These are phyloP conservation scores for Zasmidium citrigriseum DNA, from an alignment of 2,329 filamentous ascomycete genomes.

Conservation along the genomic window DNA sequence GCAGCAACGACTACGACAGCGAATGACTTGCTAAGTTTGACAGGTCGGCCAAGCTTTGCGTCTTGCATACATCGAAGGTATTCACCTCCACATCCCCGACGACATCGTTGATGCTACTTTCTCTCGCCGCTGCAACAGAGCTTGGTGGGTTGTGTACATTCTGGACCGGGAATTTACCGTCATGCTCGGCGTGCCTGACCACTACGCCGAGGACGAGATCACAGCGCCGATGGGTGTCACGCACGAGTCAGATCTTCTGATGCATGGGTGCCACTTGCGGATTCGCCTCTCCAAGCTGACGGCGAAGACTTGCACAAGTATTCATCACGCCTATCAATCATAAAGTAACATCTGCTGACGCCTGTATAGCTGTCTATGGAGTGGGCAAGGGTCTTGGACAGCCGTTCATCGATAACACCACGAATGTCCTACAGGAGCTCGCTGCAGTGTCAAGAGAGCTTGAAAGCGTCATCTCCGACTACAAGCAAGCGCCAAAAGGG, in stretches of 20 bases:
- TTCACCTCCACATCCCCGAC: background rate
- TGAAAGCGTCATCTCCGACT: slow-evolving; percentile 11
- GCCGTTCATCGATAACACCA: slow-evolving; percentile 17
- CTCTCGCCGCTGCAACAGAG: background rate
- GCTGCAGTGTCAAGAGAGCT: slow-evolving; percentile 26
- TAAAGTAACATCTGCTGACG: background rate
- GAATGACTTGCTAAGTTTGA: background rate
- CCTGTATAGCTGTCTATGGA: background rate
- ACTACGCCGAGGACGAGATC: background rate
- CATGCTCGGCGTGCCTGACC: background rate
- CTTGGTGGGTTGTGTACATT: background rate
- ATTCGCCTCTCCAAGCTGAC: background rate
- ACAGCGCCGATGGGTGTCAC: background rate
- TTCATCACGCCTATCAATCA: too few relatives aligned
- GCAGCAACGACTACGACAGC: background rate
- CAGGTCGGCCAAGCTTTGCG: background rate
- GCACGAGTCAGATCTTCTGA: background rate
- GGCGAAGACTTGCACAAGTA: background rate
- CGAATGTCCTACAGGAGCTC: slow-evolving; percentile 24
- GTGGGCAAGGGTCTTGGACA: background rate
- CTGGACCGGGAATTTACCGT: background rate
- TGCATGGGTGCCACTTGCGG: background rate
- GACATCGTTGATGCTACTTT: background rate
- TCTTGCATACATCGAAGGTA: background rate
- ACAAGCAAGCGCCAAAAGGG: slow-evolving; percentile 5